Base-by-base conservation (phyloP, 768 basidiomycete genomes). In the Macrolepiota albuminosa region DNA sequence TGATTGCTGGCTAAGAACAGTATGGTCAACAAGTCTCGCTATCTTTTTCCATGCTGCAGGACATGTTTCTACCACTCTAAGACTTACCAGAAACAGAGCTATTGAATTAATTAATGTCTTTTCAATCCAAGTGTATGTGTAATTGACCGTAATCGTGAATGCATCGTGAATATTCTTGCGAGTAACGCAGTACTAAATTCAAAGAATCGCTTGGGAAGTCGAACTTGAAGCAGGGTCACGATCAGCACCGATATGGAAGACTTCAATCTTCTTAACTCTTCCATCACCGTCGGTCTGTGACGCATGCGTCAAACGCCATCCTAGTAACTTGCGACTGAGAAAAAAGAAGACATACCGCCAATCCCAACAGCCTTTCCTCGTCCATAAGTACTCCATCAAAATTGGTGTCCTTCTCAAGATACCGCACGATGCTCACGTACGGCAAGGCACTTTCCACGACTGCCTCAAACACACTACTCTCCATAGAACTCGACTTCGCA, bases 341-440 rank as follows among this genome's bases (percentile, higher is more conserved):
- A 21, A 37, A 39, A 9, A 70, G 24, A 36, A 31, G 5, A 71
- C 74, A 39, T 60, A 76, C 75, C 54, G 60, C 61, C 29, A 76
- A 63, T 8, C 75, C 76, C 37, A 79, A 50, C 8, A 79, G 62
- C 63, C 76, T 70, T 59, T 78, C 73, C 62, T 79, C 78, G 40
- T 78, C 78, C 67, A 78, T 67, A 48, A 79, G 61, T 21, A 77
- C 64, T 2, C 74, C 75, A 48, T 72, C 65, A 59, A 69, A 78
- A 0, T 47, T 29, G 16, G 64, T 69, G 11, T 33, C 8, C 5
- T 49, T 33, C 10, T 56, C 54, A 16, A 40, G 7, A 54, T 16
- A 29, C 40, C 48, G 52, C 29, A 62, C 46, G 52, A 58, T 66
- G 4, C 56, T 63, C 4, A 71, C 66, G 57, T 70, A 77, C 3